Conservation (phyloP, 1,284 basidiomycete genomes). For the Pseudozyma sp. region DNA sequence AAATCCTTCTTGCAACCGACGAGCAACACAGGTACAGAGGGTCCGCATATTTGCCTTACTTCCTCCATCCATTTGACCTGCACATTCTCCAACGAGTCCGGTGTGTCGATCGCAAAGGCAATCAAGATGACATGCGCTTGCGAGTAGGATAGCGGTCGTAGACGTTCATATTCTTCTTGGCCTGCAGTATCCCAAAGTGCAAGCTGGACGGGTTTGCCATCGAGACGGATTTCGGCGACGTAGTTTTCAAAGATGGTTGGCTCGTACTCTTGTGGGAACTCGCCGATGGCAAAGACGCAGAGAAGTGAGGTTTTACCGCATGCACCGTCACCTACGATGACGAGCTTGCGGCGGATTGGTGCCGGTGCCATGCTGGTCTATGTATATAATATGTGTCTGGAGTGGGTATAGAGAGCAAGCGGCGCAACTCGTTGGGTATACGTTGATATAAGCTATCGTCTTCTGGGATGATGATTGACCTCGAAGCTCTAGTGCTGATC, state of each 20-base stretch:
- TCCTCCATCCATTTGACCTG: conserved; percentile 89
- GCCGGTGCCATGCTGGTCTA: conserved; percentile 33
- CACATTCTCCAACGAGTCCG: conserved; percentile 96
- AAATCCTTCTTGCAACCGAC: conserved; percentile 89
- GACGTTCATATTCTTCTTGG: conserved; percentile 93
- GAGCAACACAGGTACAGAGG: conserved; percentile 80
- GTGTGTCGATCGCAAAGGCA: conserved; percentile 94
- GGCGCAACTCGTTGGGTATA: not conserved
- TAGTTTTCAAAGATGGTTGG: conserved; percentile 90
- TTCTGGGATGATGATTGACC: no score
- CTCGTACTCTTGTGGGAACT: conserved; percentile 95
- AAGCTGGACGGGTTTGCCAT: conserved; percentile 94
- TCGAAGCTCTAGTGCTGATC: no score
- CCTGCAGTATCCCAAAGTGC: conserved; percentile 98
- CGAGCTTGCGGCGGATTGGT: conserved; percentile 86
- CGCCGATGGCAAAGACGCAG: conserved; percentile 85
- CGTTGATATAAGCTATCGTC: not conserved
- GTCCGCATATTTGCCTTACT: conserved; percentile 62
- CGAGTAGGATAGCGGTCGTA: conserved; percentile 94
- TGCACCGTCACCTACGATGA: conserved; percentile 80
- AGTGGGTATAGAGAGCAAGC: no score
- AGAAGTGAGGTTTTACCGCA: conserved; percentile 63
- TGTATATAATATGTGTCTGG: not conserved
- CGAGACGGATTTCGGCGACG: conserved; percentile 94
- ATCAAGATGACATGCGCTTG: conserved; percentile 99